Base-by-base conservation (phyloP, 2,329 filamentous ascomycete species). In the Arachnomyces sp. region DNA sequence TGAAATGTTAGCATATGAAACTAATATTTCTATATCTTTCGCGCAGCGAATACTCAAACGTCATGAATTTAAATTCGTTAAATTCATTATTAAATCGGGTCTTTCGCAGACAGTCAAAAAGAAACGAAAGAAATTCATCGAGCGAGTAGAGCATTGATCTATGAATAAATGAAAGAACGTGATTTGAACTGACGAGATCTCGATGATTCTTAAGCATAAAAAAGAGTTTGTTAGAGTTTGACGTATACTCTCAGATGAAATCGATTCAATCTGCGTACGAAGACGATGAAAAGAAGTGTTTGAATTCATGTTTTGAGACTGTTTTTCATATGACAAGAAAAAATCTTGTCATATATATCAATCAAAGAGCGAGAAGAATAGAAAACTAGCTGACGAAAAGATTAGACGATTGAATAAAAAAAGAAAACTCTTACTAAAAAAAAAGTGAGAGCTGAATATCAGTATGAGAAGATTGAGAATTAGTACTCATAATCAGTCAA, bases 291-390 rank as follows among this genome's bases (percentile, higher is more conserved):
- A 48, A 38, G 40, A 40, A 3, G 25, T 28, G 25, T 46, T 39
- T 8, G 47, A 57, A 38, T 56, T 56, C 31, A 59, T 59, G 36
- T 59, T 56, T 46, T 58, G 39, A 42, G 45, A 44, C 1, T 50
- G 32, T 42, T 56, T 56, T 42, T 52, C 36, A 14, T 59, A 59
- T 42, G 33, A 58, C 38, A 44, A 52, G n/a, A 57, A 58, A 37
- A 49, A 48, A 7, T 46, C 46, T 34, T 56, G 29, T 40, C 29
- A 58, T 51, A 46, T 52, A 7, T 57, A 31, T 40, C 34, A 38
- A 21, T 1, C 28, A 7, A 43, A 56, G 37, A 55, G 44, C 12
- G 32, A 21, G 8, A 15, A 32, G 29, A 42, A 54, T 38, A 52
- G 49, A 34, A 45, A 44, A 28, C 28, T 43, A 12, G 37, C 45